These are phyloP conservation scores for Bondarzewia mesenterica DNA, from an alignment of 1,284 basidiomycete genomes.

Conservation along the genomic window DNA sequence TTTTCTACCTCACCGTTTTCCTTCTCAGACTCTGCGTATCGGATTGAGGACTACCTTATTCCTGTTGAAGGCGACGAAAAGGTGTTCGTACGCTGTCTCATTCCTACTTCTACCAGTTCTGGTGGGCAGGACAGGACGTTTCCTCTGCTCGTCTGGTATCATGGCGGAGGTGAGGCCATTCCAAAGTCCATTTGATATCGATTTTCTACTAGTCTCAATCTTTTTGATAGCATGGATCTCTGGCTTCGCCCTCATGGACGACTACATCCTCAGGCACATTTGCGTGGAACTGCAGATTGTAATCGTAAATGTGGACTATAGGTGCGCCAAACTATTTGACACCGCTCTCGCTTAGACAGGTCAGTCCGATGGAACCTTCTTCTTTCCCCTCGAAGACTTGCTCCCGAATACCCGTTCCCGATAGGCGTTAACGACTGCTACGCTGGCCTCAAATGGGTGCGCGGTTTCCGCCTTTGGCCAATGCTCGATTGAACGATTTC, in stretches of 20 bases:
- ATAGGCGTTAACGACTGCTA: conserved; percentile 28
- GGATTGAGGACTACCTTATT: conserved; percentile 4
- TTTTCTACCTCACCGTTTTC: background rate
- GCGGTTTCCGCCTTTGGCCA: no score
- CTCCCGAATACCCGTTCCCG: conserved; percentile 32
- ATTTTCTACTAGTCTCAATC: background rate
- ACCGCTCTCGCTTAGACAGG: no score
- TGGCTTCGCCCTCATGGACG: conserved; percentile 14
- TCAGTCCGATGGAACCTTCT: no score
- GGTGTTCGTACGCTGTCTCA: background rate
- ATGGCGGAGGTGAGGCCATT: conserved; percentile 8
- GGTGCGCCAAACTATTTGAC: background rate
- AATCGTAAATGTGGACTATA: conserved; percentile 12
- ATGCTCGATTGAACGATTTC: no score
- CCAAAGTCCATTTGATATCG: background rate
- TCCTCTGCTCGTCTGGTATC: conserved; percentile 9
- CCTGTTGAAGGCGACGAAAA: conserved; percentile 1
- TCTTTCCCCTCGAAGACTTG: conserved; percentile 21
- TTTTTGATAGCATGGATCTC: conserved; percentile 4
- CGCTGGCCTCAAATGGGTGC: conserved; percentile 25
- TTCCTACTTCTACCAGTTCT: background rate
- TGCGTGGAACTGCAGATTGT: conserved; percentile 14
- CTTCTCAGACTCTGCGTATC: conserved; percentile 4
- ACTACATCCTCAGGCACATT: conserved; percentile 10
- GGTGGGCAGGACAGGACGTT: background rate